These are phyloP conservation scores for Ephemerocybe angulata DNA, from an alignment of 768 basidiomycete genomes.

Conservation along the genomic window DNA sequence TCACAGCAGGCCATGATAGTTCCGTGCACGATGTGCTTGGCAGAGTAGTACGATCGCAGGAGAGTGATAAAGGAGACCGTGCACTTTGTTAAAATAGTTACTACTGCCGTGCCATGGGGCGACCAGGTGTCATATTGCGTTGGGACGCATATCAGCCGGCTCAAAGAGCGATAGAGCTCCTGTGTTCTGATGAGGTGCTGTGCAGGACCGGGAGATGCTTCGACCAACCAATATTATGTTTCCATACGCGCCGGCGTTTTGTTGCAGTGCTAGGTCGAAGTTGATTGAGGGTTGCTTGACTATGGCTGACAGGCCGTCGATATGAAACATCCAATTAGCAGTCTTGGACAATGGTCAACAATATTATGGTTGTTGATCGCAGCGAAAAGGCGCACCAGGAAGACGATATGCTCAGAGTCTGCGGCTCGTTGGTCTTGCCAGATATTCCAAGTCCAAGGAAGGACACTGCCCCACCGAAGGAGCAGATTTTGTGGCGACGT, in stretches of 20 bases:
- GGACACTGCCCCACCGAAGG: constrained; percentile 52
- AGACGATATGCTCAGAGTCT: constrained; percentile 45
- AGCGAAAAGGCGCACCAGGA: constrained; percentile 37
- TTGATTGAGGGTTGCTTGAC: not conserved
- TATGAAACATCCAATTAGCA: constrained; percentile 36
- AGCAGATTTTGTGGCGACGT: constrained; percentile 41
- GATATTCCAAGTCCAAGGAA: constrained; percentile 63
- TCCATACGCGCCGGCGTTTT: not conserved
- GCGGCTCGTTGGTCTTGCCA: constrained; percentile 55
- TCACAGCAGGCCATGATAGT: not conserved
- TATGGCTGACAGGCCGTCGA: not conserved
- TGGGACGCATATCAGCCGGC: not conserved
- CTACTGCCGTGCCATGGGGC: not conserved
- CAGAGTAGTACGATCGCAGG: not conserved
- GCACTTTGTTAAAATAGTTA: not conserved
- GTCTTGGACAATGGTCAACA: too few relatives aligned
- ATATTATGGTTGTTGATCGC: not conserved
- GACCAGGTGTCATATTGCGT: not conserved
- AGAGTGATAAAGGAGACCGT: not conserved
- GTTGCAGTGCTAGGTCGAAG: not conserved
- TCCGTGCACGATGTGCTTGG: not conserved
- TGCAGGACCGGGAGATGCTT: too few relatives aligned
- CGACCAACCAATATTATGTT: not conserved
- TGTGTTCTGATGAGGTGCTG: not conserved
- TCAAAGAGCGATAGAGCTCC: not conserved